Evolutionary conservation across 345 rosid genomes (phyloP).

Genomic region (Pistacia vera): DNA sequence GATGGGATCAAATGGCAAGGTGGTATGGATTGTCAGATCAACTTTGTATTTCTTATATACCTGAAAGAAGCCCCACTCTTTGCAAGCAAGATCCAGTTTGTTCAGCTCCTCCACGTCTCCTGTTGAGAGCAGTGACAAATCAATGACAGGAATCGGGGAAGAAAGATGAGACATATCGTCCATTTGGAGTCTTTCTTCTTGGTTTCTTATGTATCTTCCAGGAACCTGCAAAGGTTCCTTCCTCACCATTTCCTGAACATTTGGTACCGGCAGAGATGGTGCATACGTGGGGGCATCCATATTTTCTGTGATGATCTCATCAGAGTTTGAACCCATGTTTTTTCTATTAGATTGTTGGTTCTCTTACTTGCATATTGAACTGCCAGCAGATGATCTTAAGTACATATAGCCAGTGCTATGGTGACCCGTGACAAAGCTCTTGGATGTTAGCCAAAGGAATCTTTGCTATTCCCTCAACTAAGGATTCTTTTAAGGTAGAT

Average conservation of each 20-base stretch:
- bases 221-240: too few species aligned
- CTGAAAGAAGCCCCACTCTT: conserved; percentile 40
- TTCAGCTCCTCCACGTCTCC: conserved; percentile 27
- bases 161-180: conserved; percentile 23
- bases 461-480: not conserved
- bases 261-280: conserved; percentile 33
- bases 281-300: conserved; percentile 19
- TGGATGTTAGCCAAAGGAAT: not conserved
- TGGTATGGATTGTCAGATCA: not conserved
- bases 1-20: too few species aligned
- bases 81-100: conserved; percentile 30
- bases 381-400: too few species aligned
- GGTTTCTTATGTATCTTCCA: conserved; percentile 30
- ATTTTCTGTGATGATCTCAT: conserved; percentile 3
- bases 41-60: not conserved
- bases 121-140: conserved; percentile 23
- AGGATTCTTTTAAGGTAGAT: conserved; percentile 5
- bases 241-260: conserved; percentile 36
- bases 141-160: conserved; percentile 25
- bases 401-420: not conserved
- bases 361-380: not conserved
- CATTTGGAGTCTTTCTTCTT: conserved; percentile 16
- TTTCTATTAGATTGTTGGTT: not conserved
- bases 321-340: conserved; percentile 13
- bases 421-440: not conserved